phyloP scores from a whole-genome alignment of 164 flowering plant species.

The Santalum album region DNA sequence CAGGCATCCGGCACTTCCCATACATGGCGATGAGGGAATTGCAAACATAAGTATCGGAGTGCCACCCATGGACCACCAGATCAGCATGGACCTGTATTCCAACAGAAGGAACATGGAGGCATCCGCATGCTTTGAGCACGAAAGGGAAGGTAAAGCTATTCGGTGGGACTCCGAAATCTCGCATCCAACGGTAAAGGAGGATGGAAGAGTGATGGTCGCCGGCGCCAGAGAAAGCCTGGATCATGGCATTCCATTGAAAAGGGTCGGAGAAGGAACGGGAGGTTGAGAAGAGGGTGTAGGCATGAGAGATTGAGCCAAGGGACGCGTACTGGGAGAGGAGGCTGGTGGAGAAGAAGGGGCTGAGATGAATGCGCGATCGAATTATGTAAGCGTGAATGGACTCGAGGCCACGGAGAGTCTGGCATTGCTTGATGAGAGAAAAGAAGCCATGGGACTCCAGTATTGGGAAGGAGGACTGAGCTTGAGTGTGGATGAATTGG shows the following conservation, averaged over 20 bases:
- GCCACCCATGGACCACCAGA: slow-evolving; percentile 14
- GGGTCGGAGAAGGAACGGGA: slow-evolving; percentile 8
- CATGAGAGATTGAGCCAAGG: slow-evolving; percentile 16
- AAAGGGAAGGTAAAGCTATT: slow-evolving; percentile 29
- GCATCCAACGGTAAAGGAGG: slow-evolving; percentile 19
- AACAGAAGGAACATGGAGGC: slow-evolving; percentile 6
- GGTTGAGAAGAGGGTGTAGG: slow-evolving; percentile 23
- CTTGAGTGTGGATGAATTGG: no score
- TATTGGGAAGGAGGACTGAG: neutral
- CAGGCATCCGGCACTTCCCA: slow-evolving; percentile 18
- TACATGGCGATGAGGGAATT: slow-evolving; percentile 30
- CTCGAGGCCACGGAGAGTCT: slow-evolving; percentile 12
- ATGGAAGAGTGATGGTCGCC: slow-evolving; percentile 4
- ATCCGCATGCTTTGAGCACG: slow-evolving; percentile 24
- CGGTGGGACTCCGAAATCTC: slow-evolving; percentile 8
- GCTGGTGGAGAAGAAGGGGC: slow-evolving; percentile 26
- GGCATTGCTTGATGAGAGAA: slow-evolving; percentile 12
- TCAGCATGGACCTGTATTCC: slow-evolving; percentile 16
- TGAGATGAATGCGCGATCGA: slow-evolving; percentile 16
- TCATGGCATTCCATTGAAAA: slow-evolving; percentile 27
- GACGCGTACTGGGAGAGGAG: slow-evolving; percentile 26
- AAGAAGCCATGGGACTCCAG: slow-evolving; percentile 9
- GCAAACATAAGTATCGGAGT: slow-evolving; percentile 16
- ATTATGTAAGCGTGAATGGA: slow-evolving; percentile 23
- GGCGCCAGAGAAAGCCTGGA: slow-evolving; percentile 19